Conservation (phyloP, 805 yeast species). For the Yamadazyma scolyti region DNA sequence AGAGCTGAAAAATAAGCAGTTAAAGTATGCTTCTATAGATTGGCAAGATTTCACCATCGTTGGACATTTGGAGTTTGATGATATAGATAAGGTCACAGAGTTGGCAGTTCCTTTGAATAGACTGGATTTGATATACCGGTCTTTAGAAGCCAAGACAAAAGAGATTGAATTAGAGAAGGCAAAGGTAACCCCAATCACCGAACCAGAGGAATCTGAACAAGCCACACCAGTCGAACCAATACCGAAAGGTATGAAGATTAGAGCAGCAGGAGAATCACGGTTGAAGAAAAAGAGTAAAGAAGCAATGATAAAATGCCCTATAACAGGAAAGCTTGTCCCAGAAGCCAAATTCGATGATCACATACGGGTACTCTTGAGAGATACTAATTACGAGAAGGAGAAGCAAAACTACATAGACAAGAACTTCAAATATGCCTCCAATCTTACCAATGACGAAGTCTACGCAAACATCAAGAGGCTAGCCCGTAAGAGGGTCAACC, state of each 20-base stretch:
- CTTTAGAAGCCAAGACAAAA: conserved; percentile 49
- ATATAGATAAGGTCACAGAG: conserved; percentile 55
- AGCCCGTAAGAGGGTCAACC: conserved; percentile 23
- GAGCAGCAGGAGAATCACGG: conserved; percentile 70
- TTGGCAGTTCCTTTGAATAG: conserved; percentile 53
- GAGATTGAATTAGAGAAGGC: conserved; percentile 14
- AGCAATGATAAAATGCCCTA: conserved; percentile 64
- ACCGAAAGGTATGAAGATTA: conserved; percentile 58
- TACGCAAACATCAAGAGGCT: conserved; percentile 56
- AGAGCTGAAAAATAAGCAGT: conserved; percentile 32
- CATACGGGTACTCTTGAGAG: conserved; percentile 62
- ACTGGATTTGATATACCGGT: conserved; percentile 57
- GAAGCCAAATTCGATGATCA: conserved; percentile 71
- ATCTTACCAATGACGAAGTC: conserved; percentile 54
- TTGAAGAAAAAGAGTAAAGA: conserved; percentile 26
- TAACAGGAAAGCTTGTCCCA: conserved; percentile 67
- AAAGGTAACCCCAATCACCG: conserved; percentile 3
- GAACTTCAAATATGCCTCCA: conserved; percentile 44
- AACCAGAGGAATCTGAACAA: conserved; percentile 3
- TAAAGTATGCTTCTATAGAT: conserved; percentile 71
- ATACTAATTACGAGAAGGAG: conserved; percentile 74
- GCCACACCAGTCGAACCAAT: conserved; percentile 3
- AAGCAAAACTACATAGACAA: conserved; percentile 58
- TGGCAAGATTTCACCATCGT: conserved; percentile 84
- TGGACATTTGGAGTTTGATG: conserved; percentile 63